Percentiles rank a stretch among this genome's conserved stretches.
phyloP scores from a whole-genome alignment of 2,329 filamentous ascomycete species.

The Exophiala bonariae region DNA sequence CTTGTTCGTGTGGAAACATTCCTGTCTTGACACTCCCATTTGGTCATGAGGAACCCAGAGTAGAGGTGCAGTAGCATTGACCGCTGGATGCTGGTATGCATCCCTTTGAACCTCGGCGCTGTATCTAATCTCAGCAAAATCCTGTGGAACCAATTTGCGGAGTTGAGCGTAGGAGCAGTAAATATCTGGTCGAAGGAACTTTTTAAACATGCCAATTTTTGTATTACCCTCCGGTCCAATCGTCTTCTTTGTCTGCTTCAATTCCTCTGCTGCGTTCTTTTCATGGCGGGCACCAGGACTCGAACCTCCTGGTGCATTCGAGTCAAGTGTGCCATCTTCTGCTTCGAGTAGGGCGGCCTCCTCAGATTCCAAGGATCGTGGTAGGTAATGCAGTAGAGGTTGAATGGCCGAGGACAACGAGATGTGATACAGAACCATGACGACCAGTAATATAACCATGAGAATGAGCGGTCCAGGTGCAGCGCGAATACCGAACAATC shows the following conservation, averaged over 20 bases:
- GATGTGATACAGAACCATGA: slow-evolving; percentile 74
- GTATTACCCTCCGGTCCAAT: slow-evolving; percentile 6
- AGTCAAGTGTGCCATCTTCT: slow-evolving; percentile 7
- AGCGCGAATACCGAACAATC: slow-evolving; percentile 72
- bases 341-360: slow-evolving; percentile 48
- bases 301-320: not conserved
- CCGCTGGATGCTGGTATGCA: slow-evolving; percentile 73
- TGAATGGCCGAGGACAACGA: slow-evolving; percentile 69
- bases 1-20: slow-evolving; percentile 69
- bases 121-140: slow-evolving; percentile 60
- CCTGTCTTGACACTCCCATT: slow-evolving; percentile 73
- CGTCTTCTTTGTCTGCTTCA: slow-evolving; percentile 20
- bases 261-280: slow-evolving; percentile 22
- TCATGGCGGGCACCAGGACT: slow-evolving; percentile 22
- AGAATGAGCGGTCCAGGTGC: slow-evolving; percentile 67
- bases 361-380: slow-evolving; percentile 67
- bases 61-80: slow-evolving; percentile 62
- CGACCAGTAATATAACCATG: slow-evolving; percentile 74
- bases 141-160: slow-evolving; percentile 66
- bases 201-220: slow-evolving; percentile 33
- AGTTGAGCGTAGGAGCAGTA: slow-evolving; percentile 72
- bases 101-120: slow-evolving; percentile 60
- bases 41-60: slow-evolving; percentile 84
- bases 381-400: slow-evolving; percentile 76
- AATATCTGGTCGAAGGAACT: slow-evolving; percentile 75